Evolutionary conservation across 2,329 filamentous ascomycete genomes (phyloP).

Genomic region (Escovopsis sp.): DNA sequence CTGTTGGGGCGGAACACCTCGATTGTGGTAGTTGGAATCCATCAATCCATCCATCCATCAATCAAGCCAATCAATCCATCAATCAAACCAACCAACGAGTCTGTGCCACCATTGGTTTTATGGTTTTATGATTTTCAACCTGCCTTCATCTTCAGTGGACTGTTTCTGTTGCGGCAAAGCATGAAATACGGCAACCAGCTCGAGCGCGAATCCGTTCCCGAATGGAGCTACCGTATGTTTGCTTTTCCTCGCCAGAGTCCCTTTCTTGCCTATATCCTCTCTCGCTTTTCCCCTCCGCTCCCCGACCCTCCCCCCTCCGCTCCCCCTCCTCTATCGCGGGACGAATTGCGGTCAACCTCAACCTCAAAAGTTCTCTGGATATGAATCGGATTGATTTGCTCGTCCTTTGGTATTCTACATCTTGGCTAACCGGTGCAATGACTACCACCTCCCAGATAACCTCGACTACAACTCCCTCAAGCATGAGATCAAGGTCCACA

Average conservation of each 20-base stretch:
- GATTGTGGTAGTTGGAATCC: too few species aligned
- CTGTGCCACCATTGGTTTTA: background rate
- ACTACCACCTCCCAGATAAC: conserved; percentile 51
- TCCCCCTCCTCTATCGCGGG: too few species aligned
- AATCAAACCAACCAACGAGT: background rate
- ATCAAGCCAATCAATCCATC: background rate
- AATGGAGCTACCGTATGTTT: conserved; percentile 60
- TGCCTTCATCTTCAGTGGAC: too few species aligned
- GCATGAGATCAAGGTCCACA: conserved; percentile 68
- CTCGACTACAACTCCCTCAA: conserved; percentile 84
- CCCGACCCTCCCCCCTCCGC: too few species aligned
- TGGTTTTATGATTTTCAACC: background rate
- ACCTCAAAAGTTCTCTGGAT: too few species aligned
- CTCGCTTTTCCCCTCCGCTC: too few species aligned
- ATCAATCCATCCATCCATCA: too few species aligned
- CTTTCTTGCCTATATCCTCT: background rate
- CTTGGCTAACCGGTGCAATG: too few species aligned
- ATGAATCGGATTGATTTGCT: too few species aligned
- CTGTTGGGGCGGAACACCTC: background rate
- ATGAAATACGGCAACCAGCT: conserved; percentile 40
- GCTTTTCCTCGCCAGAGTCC: conserved; percentile 4
- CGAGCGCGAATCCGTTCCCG: conserved; percentile 60
- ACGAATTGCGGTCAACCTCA: too few species aligned
- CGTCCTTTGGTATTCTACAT: too few species aligned
- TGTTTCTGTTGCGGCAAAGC: conserved; percentile 4